phyloP scores from a whole-genome alignment of 768 basidiomycete genomes.

The Tylopilus rubrobrunneus region DNA sequence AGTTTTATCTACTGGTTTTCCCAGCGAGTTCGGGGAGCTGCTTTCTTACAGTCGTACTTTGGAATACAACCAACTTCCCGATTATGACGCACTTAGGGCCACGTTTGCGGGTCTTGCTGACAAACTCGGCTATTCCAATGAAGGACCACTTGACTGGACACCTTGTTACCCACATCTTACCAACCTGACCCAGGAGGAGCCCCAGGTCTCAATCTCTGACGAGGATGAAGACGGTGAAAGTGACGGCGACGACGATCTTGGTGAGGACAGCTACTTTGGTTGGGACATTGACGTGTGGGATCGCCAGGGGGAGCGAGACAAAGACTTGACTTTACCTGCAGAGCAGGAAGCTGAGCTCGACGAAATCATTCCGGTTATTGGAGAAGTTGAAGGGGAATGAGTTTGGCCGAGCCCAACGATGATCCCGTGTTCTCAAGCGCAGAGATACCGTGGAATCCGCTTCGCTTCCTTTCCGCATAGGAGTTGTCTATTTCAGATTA shows the following conservation, averaged over 20 bases:
- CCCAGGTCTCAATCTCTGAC: background rate
- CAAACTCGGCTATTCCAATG: background rate
- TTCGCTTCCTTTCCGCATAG: background rate
- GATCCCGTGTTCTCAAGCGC: background rate
- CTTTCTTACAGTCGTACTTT: constrained; percentile 2
- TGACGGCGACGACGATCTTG: background rate
- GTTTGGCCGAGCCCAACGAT: too few species aligned
- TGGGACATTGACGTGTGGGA: constrained; percentile 1
- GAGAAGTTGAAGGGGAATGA: background rate
- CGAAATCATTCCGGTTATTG: background rate
- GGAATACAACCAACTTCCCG: background rate
- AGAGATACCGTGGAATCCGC: background rate
- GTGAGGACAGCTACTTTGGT: constrained; percentile 1
- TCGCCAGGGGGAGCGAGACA: constrained; percentile 1
- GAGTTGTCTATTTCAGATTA: too few species aligned
- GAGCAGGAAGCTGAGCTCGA: background rate
- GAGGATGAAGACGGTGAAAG: background rate
- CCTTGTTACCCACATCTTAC: background rate
- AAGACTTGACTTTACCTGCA: background rate
- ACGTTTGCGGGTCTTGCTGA: background rate
- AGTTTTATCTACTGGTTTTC: background rate
- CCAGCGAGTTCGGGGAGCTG: background rate
- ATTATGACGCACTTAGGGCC: background rate
- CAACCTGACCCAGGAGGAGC: background rate
- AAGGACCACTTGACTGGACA: constrained; percentile 5